Evolutionary conservation across 148 eudicot genomes (phyloP), one percentile per base, ranked within the genome.

Genomic region (Rhododendron ovatum): DNA sequence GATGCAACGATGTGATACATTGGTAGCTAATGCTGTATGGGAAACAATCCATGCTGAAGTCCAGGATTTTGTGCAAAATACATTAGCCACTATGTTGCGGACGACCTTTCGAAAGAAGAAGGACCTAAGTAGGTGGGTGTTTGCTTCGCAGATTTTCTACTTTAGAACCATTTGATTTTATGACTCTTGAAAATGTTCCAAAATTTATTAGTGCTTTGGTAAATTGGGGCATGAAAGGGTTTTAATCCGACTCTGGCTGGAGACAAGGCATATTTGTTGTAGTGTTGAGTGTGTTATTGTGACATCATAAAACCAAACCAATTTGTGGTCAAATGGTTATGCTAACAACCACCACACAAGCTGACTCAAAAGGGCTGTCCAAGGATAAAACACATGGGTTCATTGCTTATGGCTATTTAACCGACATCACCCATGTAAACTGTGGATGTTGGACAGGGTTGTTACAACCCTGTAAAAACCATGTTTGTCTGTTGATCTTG

Each of bases 31-130:
- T 91, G 95, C 99, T 89, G 90, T 97, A 73, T 95, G 98, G 99
- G 99, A 97, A 90, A 97, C 98, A 47, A 92, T 97, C 84, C 99
- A 97, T 91, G 93, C 98, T 17, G 99, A 97, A 92, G 99, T 97
- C 84, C 99, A 97, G 90, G 99, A 97, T 90, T 97, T 97, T 88
- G 99, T 95, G 88, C 99, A 97, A 88, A 97, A 95, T 89, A 93
- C 94, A 82, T 89, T 97, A 88, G 98, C 99, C 45, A 91, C 92
- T 63, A 97, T 97, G 99, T 73, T 97, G 78, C 93, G 96, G 86
- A 97, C 98, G 82, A 95, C 98, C 89, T 97, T 97, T 84, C 93
- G 96, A 86, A 94, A 91, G 89, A 97, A 97, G 92, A 97, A 97
- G 87, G 99, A 97, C 87, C 92, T 97, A 85, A 94, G 96, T 63